These are phyloP conservation scores for Xylaria sp. DNA, from an alignment of 2,329 filamentous ascomycete genomes.

Conservation along the genomic window DNA sequence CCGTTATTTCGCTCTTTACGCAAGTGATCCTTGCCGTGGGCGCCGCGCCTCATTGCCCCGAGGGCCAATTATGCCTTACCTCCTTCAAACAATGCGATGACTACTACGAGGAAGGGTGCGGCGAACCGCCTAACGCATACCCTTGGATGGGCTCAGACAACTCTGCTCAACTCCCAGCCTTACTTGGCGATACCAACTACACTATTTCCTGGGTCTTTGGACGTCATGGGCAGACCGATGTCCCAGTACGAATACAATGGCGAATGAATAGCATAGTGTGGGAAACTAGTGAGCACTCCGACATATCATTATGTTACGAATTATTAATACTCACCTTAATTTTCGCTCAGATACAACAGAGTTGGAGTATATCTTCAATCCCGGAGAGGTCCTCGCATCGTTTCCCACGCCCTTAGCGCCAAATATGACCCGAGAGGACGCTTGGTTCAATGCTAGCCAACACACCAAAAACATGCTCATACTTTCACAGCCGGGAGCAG, in stretches of 20 bases:
- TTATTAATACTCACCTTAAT: neutral
- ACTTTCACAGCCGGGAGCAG: slow-evolving; percentile 23
- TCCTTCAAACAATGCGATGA: slow-evolving; percentile 21
- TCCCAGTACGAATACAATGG: slow-evolving; percentile 26
- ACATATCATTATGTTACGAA: neutral
- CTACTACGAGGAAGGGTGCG: slow-evolving; percentile 7
- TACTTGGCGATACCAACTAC: slow-evolving; percentile 15
- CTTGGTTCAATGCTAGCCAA: slow-evolving; percentile 20
- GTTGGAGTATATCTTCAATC: slow-evolving; percentile 14
- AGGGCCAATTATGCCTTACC: slow-evolving; percentile 18
- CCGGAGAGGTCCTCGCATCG: slow-evolving; percentile 17
- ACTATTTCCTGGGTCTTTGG: slow-evolving; percentile 25
- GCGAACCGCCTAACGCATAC: slow-evolving; percentile 5
- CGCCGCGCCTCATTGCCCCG: neutral
- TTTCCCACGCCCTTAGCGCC: slow-evolving; percentile 24
- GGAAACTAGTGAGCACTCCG: slow-evolving; percentile 13
- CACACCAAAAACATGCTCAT: slow-evolving; percentile 13
- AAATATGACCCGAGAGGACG: slow-evolving; percentile 3
- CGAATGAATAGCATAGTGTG: slow-evolving; percentile 15
- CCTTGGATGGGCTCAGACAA: neutral
- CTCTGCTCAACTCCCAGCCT: slow-evolving; percentile 2
- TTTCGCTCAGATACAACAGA: slow-evolving; percentile 18
- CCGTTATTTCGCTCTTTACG: neutral
- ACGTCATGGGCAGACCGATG: neutral
- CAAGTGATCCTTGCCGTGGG: neutral